phyloP scores from a whole-genome alignment of 352 stramenopile genomes.

The Phytopythium vexans region DNA sequence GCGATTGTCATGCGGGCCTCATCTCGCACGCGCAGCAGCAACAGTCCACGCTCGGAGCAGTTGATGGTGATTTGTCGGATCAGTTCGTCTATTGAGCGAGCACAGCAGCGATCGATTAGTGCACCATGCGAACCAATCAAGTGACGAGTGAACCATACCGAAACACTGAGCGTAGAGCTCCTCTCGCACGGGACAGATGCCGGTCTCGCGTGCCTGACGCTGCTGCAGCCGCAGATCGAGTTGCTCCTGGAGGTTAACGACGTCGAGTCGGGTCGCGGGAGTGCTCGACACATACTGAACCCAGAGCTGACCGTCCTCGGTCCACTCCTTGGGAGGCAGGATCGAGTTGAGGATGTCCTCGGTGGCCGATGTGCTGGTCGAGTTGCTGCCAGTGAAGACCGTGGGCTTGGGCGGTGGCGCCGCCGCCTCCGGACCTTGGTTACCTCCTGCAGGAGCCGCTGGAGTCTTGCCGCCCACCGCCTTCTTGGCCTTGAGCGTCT shows the following conservation, averaged over 20 bases:
- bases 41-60: constrained; percentile 86
- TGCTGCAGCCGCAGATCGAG: constrained; percentile 91
- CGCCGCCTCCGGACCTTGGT: constrained; percentile 10
- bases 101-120: background rate
- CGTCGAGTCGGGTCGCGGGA: constrained; percentile 88
- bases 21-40: constrained; percentile 88
- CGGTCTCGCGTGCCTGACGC: constrained; percentile 88
- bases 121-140: background rate
- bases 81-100: constrained; percentile 65
- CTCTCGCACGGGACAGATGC: constrained; percentile 91
- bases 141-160: constrained; percentile 23
- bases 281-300: constrained; percentile 93
- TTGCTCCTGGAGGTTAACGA: constrained; percentile 90
- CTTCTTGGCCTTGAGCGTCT: constrained; percentile 56
- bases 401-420: constrained; percentile 33
- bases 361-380: constrained; percentile 62
- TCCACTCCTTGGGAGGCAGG: constrained; percentile 87
- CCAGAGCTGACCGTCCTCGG: constrained; percentile 89
- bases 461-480: constrained; percentile 12
- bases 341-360: constrained; percentile 93
- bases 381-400: constrained; percentile 59
- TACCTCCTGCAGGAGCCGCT: constrained; percentile 10
- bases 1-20: constrained; percentile 92
- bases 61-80: constrained; percentile 94
- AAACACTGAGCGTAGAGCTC: constrained; percentile 93